Conservation (phyloP, 2,329 filamentous ascomycete genomes). For the Hymenotorrendiella dingleyae region DNA sequence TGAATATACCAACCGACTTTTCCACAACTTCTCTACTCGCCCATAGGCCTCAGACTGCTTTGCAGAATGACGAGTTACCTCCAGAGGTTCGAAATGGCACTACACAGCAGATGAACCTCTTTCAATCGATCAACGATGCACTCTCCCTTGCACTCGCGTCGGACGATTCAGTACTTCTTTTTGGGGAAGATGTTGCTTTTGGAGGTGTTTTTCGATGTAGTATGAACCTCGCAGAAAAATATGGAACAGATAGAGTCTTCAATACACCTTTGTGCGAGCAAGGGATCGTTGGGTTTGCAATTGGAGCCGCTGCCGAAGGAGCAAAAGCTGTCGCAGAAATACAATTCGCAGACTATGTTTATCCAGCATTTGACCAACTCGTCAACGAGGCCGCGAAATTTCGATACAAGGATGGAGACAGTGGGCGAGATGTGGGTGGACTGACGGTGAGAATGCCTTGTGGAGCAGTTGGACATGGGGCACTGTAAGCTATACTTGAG, state of each 20-base stretch:
- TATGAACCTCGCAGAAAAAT: conserved; percentile 82
- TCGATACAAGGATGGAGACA: conserved; percentile 58
- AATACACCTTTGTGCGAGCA: conserved; percentile 94
- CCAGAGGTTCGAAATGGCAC: conserved; percentile 57
- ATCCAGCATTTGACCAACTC: conserved; percentile 70
- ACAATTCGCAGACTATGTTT: conserved; percentile 75
- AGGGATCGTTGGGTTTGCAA: conserved; percentile 88
- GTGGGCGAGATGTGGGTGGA: conserved; percentile 52
- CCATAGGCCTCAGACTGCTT: conserved; percentile 68
- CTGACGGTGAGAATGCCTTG: conserved; percentile 67
- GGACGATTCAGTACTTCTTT: conserved; percentile 82
- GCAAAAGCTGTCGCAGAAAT: conserved; percentile 90
- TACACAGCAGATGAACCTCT: conserved; percentile 86
- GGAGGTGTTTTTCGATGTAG: conserved; percentile 94
- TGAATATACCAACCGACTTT: conserved; percentile 89
- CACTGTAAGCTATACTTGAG: conserved; percentile 41
- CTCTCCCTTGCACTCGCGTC: conserved; percentile 74
- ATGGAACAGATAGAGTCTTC: conserved; percentile 85
- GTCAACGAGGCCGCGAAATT: conserved; percentile 73
- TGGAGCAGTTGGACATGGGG: conserved; percentile 67
- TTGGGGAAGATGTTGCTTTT: conserved; percentile 96
- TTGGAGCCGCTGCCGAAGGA: conserved; percentile 83
- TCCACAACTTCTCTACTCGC: conserved; percentile 73
- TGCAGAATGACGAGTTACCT: conserved; percentile 67
- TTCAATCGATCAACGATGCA: conserved; percentile 89